Evolutionary conservation across 1,284 basidiomycete species (phyloP).

Genomic region (Apiotrichum siamense): DNA sequence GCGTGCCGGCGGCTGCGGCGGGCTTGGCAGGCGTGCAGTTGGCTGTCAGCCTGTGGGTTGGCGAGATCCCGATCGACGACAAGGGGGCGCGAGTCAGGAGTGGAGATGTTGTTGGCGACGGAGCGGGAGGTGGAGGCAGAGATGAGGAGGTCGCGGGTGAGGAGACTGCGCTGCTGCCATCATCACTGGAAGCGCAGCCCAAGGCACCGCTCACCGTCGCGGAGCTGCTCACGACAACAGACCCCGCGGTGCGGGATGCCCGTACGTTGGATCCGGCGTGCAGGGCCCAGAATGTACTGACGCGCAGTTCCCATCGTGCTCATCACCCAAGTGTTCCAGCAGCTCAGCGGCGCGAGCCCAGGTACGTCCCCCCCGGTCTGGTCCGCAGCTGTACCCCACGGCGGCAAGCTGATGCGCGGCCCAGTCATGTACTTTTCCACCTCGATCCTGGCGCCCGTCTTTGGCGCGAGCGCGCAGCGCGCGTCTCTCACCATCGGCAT

Average conservation of each 20-base stretch:
- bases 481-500: slow-evolving; percentile 40
- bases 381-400: neutral
- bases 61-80: neutral
- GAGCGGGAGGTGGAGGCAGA: too few relatives aligned
- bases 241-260: slow-evolving; percentile 8
- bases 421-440: slow-evolving; percentile 47
- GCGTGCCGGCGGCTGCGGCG: slow-evolving; percentile 37
- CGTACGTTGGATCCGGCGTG: slow-evolving; percentile 1
- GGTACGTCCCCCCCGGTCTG: slow-evolving; percentile 34
- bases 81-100: too few relatives aligned
- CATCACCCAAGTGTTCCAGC: slow-evolving; percentile 34
- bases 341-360: slow-evolving; percentile 36
- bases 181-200: neutral
- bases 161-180: neutral
- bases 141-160: neutral
- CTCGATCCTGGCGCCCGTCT: slow-evolving; percentile 41
- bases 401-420: neutral
- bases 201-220: slow-evolving; percentile 20
- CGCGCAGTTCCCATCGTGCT: slow-evolving; percentile 30
- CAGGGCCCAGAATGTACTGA: too few relatives aligned
- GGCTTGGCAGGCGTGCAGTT: slow-evolving; percentile 40
- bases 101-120: too few relatives aligned
- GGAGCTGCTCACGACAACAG: slow-evolving; percentile 25
- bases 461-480: slow-evolving; percentile 31
- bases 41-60: slow-evolving; percentile 18